Base-by-base conservation (phyloP, 305 asterid species). In the Striga hermonthica region DNA sequence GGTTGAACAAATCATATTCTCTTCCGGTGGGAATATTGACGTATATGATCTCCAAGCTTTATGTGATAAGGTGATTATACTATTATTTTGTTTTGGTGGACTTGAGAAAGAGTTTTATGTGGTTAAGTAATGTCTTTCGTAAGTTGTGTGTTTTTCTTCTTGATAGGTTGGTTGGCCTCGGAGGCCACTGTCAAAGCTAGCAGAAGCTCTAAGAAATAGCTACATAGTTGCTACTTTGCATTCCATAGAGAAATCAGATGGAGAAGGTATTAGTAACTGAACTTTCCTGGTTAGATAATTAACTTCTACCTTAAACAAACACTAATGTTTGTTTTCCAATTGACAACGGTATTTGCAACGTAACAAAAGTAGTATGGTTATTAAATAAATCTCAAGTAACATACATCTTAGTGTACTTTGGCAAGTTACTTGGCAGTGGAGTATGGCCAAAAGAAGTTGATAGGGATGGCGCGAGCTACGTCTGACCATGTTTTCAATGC, bases 401-500 rank as follows among this genome's bases (percentile, higher is more conserved):
- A 62, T 82, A 82, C 85, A 72, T 83, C 87, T 87, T 85, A 86
- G 80, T 86, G 86, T 88, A 82, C 90, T 89, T 81, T 84, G 90
- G 82, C 84, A 82, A 91, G 95, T 87, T 88, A 78, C 84, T 80
- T 91, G 89, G 90, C 95, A 91, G 98, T 85, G 79, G 86, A 83
- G 75, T 83, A 50, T 73, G 83, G 64, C 71, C 83, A 86, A 78
- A 90, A 81, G 87, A 84, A 73, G 87, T 84, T 94, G 79, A 88
- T 94, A 70, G 97, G 95, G 75, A 94, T 94, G 96, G 99, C 97
- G 34, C 89, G 99, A 3, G 99, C 99, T 72, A 94, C 97, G 57
- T 94, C 97, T 58, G 99, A 94, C 77, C 99, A 94, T 76, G 99
- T 86, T 70, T 94, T 94, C 86, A 94, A 94, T 79, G 99, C 99